Base-by-base conservation (phyloP, 805 yeast species). In the Metschnikowia rubicola region DNA sequence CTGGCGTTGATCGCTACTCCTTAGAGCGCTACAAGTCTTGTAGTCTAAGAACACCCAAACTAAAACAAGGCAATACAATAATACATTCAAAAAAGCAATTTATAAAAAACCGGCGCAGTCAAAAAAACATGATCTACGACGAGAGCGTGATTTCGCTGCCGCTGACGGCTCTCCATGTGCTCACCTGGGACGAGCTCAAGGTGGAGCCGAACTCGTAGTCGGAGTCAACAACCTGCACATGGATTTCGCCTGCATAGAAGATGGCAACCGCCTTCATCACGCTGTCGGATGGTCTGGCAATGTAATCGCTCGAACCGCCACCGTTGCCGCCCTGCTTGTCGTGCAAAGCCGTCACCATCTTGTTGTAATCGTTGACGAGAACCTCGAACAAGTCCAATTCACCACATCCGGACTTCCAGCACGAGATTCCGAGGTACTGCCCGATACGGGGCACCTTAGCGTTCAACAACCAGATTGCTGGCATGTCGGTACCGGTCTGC, bases 321-420 rank as follows among this genome's bases (percentile, higher is more conserved):
- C 96, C 97, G 32, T 10, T 8, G 67, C 88, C 89, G 43, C 45
- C 68, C 74, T 87, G 95, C 58, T 86, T 88, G 64, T 79, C 81
- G 74, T 92, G 98, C 61, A 92, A 71, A 65, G 89, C 94, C 47
- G 88, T 74, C 60, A 86, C 83, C 67, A 91, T 74, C 66, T 84
- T 82, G 65, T 75, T 72, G 53, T 43, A 46, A 38, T 46, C 50
- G 53, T 88, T 81, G 57, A 96, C 97, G 58, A 94, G 79, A 58
- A 92, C 78, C 79, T 94, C 99, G 62, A 92, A 94, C 61, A 90
- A 76, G 72, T 94, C 99, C 61, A 94, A 77, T 77, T 94, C 99
- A 75, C 99, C 99, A 74, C 99, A 94, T 52, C 98, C 98, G 46
- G 96, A 78, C 44, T 79, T 61, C 99, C 99, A 94, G 80, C 99